Evolutionary conservation across 805 yeast species (phyloP).

Genomic region (Yarrowia sp.): DNA sequence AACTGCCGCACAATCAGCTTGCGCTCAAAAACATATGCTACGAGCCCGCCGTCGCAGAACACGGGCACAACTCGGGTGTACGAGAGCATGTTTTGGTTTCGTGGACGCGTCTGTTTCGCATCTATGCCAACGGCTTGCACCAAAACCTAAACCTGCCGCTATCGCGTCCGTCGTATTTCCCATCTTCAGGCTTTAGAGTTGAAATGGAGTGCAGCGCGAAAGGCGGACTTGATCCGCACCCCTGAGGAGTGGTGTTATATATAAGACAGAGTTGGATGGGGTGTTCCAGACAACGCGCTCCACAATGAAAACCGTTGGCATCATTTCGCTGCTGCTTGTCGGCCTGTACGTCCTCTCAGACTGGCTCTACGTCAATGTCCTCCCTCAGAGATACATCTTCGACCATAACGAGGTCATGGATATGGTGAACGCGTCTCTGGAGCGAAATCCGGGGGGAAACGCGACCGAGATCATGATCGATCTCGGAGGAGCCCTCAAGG

Average conservation of each 20-base stretch:
- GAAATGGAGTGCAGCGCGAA: background rate
- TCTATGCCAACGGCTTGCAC: background rate
- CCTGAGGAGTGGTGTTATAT: background rate
- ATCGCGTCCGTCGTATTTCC: background rate
- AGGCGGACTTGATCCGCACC: conserved; percentile 10
- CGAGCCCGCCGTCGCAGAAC: background rate
- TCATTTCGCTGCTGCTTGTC: conserved; percentile 29
- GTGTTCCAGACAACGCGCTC: background rate
- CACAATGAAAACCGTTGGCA: conserved; percentile 29
- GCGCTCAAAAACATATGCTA: conserved; percentile 13
- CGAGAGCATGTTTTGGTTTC: conserved; percentile 12
- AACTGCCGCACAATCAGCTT: conserved; percentile 17
- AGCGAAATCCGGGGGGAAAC: conserved; percentile 40
- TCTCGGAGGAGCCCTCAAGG: conserved; percentile 56
- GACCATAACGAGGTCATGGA: conserved; percentile 60
- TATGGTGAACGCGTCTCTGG: conserved; percentile 54
- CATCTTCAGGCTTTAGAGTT: background rate
- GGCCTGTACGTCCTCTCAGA: conserved; percentile 32
- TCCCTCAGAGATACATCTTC: conserved; percentile 69
- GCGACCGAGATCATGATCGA: conserved; percentile 61
- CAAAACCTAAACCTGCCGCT: too few species aligned
- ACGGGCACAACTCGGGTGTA: conserved; percentile 12
- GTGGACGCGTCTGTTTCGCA: conserved; percentile 20
- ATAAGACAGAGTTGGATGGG: background rate
- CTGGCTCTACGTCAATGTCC: conserved; percentile 39